These are phyloP conservation scores for Xylaria digitata DNA, from an alignment of 2,329 filamentous ascomycete genomes.

Conservation along the genomic window DNA sequence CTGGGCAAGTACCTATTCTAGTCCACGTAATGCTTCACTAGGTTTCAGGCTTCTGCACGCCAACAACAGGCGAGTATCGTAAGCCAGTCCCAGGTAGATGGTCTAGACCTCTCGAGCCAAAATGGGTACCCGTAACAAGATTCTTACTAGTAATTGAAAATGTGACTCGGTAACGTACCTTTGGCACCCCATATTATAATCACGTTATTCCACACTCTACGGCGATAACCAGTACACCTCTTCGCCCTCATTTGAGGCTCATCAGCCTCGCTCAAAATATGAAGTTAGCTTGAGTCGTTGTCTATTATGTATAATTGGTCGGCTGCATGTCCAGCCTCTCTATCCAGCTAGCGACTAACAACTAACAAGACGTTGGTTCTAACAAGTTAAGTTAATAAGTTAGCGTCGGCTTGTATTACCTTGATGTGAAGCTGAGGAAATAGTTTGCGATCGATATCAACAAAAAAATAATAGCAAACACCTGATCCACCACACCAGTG, in stretches of 20 bases:
- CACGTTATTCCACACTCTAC: background rate
- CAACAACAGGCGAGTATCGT: background rate
- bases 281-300: background rate
- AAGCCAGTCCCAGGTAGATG: background rate
- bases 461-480: constrained; percentile 12
- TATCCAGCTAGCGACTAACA: background rate
- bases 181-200: background rate
- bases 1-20: background rate
- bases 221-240: background rate
- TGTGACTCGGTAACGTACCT: constrained; percentile 16
- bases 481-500: constrained; percentile 20
- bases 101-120: constrained; percentile 14
- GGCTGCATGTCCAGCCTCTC: background rate
- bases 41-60: constrained; percentile 3
- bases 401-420: constrained; percentile 10
- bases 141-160: background rate
- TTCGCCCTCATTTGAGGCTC: constrained; percentile 12
- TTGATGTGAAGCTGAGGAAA: constrained; percentile 35
- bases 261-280: constrained; percentile 17
- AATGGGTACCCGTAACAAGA: constrained; percentile 3
- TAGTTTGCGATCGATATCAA: constrained; percentile 47
- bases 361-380: background rate
- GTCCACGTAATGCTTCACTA: background rate
- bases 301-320: constrained; percentile 7
- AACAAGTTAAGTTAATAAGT: background rate